Evolutionary conservation across 306 rosid genomes (phyloP).

Genomic region (Alnus rubra): DNA sequence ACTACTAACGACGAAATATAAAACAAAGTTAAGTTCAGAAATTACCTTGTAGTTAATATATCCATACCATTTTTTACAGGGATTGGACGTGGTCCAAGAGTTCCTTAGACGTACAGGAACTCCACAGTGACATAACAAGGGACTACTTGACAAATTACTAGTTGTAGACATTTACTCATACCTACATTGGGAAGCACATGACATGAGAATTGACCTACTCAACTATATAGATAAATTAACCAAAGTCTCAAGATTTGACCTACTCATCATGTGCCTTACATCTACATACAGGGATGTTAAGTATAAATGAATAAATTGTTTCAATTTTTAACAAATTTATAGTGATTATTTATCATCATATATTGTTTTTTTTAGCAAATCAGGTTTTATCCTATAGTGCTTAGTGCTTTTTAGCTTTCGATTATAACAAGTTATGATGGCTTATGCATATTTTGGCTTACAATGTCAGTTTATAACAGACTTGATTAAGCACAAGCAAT

Average conservation of each 20-base stretch:
- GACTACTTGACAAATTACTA: no score
- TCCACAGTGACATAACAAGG: no score
- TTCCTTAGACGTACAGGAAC: no score
- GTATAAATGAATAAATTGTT: constrained; percentile 6
- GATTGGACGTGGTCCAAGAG: no score
- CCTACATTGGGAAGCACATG: no score
- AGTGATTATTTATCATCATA: background rate
- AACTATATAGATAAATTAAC: constrained; percentile 65
- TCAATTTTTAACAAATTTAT: background rate
- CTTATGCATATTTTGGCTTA: background rate
- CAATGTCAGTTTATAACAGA: background rate
- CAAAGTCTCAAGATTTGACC: constrained; percentile 76
- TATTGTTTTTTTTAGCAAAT: no score
- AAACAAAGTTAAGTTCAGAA: no score
- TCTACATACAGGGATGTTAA: constrained; percentile 66
- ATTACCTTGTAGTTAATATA: no score
- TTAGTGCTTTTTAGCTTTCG: background rate
- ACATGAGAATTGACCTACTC: constrained; percentile 6
- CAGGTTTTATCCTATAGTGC: no score
- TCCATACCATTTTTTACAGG: no score
- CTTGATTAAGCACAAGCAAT: background rate
- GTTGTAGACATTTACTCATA: no score
- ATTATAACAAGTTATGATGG: background rate
- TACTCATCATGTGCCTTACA: constrained; percentile 76
- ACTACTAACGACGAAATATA: no score